phyloP scores from a whole-genome alignment of 805 yeast species.

The Trichomonascus vanleenenianus region DNA sequence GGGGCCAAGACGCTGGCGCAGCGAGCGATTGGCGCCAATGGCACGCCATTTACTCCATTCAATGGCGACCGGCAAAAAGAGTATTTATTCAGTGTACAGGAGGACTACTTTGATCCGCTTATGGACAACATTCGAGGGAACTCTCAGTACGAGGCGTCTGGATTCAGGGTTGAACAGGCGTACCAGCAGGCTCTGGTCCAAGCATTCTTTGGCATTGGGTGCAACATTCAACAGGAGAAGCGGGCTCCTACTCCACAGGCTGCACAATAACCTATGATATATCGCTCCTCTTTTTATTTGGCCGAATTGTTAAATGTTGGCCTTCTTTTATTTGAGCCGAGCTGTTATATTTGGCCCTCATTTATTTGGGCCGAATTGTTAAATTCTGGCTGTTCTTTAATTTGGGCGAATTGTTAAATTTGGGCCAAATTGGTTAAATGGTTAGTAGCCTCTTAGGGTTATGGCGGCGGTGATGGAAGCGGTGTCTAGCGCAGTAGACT shows the following conservation, averaged over 20 bases:
- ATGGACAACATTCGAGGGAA: conserved; percentile 45
- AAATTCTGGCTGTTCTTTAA: too few species aligned
- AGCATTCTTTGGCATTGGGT: conserved; percentile 85
- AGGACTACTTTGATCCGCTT: conserved; percentile 56
- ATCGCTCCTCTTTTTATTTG: too few species aligned
- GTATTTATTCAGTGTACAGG: conserved; percentile 42
- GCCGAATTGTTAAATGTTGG: too few species aligned
- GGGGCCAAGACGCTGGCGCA: background rate
- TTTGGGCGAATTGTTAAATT: too few species aligned
- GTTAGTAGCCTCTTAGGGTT: conserved; percentile 15
- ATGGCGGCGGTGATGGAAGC: conserved; percentile 15
- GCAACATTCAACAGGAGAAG: conserved; percentile 57
- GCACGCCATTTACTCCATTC: conserved; percentile 85
- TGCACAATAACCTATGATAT: too few species aligned
- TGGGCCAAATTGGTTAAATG: too few species aligned
- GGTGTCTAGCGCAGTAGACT: conserved; percentile 7
- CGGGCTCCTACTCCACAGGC: too few species aligned
- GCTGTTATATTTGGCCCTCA: too few species aligned
- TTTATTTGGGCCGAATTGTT: too few species aligned
- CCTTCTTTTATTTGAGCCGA: background rate
- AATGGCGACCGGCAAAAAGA: conserved; percentile 71
- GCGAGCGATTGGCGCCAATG: conserved; percentile 2
- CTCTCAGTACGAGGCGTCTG: conserved; percentile 73
- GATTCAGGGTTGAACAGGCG: conserved; percentile 65
- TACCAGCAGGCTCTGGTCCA: conserved; percentile 73